Percentiles rank a stretch among this genome's conserved stretches.
These are phyloP conservation scores for Manihot esculenta DNA, from an alignment of 441 rosid genomes.

Conservation along the genomic window DNA sequence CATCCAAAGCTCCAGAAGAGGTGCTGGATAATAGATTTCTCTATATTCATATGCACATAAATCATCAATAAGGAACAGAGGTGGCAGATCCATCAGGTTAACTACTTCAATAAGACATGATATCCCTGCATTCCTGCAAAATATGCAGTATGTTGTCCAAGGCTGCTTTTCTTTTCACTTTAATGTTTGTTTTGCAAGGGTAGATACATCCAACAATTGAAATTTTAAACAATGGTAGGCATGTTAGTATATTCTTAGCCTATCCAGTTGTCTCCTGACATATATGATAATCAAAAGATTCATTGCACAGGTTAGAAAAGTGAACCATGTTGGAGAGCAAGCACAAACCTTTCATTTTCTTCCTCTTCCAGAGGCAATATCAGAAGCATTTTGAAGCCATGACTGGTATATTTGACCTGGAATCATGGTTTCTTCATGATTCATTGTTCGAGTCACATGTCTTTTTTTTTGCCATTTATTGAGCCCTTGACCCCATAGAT, in stretches of 20 bases:
- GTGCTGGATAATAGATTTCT: conserved; percentile 56
- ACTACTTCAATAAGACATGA: conserved; percentile 43
- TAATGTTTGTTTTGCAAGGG: not conserved
- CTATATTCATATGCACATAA: conserved; percentile 25
- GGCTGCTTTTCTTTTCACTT: not conserved
- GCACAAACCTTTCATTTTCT: conserved; percentile 59
- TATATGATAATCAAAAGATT: not conserved
- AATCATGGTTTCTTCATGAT: conserved; percentile 66
- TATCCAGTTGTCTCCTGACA: too few relatives aligned
- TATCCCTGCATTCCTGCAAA: conserved; percentile 42
- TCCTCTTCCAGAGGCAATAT: too few relatives aligned
- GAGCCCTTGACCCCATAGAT: conserved; percentile 37
- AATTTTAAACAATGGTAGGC: not conserved
- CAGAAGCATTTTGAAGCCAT: conserved; percentile 75
- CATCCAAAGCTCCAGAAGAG: conserved; percentile 65
- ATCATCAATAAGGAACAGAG: conserved; percentile 48
- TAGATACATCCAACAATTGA: not conserved
- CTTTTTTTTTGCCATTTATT: conserved; percentile 48
- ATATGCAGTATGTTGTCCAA: not conserved
- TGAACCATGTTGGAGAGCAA: not conserved
- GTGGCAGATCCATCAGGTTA: conserved; percentile 69
- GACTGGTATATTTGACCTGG: conserved; percentile 67
- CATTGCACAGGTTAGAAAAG: not conserved
- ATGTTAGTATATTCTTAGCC: not conserved
- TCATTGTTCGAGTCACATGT: conserved; percentile 42